Conservation (phyloP, 495 filamentous ascomycete genomes). For the Cladorrhinum samala region DNA sequence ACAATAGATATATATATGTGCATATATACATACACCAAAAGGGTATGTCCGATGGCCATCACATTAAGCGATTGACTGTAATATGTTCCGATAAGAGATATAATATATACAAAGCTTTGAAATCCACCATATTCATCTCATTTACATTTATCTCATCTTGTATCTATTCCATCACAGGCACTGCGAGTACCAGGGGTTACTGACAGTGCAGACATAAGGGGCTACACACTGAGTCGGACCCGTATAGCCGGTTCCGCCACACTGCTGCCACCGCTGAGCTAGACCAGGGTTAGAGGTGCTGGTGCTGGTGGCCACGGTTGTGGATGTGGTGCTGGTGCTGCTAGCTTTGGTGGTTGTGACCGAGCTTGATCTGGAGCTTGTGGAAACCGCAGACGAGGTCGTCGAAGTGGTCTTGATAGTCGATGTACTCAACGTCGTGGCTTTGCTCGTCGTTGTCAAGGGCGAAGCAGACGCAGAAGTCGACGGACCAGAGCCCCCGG, state of each 20-base stretch:
- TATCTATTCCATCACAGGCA: slow-evolving; percentile 31
- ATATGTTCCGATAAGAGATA: too few species aligned
- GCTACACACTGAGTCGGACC: slow-evolving; percentile 18
- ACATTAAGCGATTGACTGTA: too few species aligned
- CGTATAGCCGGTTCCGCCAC: slow-evolving; percentile 17
- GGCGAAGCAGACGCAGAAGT: neutral
- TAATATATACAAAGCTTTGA: too few species aligned
- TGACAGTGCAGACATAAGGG: slow-evolving; percentile 13
- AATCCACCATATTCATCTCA: too few species aligned
- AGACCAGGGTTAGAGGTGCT: slow-evolving; percentile 4
- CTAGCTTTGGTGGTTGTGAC: neutral
- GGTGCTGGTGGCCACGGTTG: slow-evolving; percentile 4
- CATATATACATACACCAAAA: too few species aligned
- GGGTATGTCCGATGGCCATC: too few species aligned
- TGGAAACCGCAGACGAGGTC: slow-evolving; percentile 1
- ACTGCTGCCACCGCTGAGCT: slow-evolving; percentile 21
- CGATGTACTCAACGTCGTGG: neutral
- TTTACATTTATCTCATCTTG: too few species aligned
- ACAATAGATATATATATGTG: too few species aligned
- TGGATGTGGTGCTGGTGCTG: slow-evolving; percentile 9
- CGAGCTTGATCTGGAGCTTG: neutral
- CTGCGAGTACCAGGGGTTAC: slow-evolving; percentile 40
- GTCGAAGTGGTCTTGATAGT: slow-evolving; percentile 3
- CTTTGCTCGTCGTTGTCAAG: slow-evolving; percentile 5
- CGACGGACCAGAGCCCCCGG: slow-evolving; percentile 1